Conservation (phyloP, 1,284 basidiomycete species). For the Ceraceosorus guamensis region DNA sequence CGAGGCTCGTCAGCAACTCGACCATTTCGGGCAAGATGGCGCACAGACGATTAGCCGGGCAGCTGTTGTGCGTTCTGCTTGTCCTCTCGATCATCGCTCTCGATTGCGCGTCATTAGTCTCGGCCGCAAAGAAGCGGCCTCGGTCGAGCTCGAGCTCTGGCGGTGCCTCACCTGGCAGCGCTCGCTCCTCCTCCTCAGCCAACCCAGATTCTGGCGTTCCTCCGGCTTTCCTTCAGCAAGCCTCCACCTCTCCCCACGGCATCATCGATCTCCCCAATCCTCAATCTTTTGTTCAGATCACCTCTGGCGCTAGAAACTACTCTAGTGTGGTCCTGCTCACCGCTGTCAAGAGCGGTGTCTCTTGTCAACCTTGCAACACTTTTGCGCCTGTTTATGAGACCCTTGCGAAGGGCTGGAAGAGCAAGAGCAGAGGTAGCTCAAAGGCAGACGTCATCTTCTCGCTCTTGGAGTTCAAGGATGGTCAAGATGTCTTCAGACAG, state of each 20-base stretch:
- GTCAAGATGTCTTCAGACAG: conserved; percentile 20
- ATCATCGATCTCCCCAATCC: not conserved
- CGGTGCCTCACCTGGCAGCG: too few species aligned
- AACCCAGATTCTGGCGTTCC: too few species aligned
- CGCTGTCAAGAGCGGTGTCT: conserved; percentile 20
- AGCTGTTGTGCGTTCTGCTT: too few species aligned
- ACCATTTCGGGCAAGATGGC: too few species aligned
- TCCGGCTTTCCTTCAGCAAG: not conserved
- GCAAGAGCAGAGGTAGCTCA: conserved; percentile 5
- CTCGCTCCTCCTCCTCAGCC: too few species aligned
- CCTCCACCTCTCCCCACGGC: not conserved
- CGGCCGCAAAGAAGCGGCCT: too few species aligned
- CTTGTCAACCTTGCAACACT: conserved; percentile 27
- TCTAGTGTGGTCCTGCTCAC: conserved; percentile 31
- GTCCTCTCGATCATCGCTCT: too few species aligned
- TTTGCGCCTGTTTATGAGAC: conserved; percentile 36
- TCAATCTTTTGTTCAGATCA: not conserved
- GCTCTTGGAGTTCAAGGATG: conserved; percentile 29
- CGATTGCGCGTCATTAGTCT: too few species aligned
- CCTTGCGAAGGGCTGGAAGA: conserved; percentile 25
- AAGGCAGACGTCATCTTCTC: conserved; percentile 24
- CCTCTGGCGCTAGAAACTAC: conserved; percentile 9
- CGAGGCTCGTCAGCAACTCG: too few species aligned
- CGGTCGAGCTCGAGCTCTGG: too few species aligned
- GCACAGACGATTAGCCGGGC: too few species aligned